Evolutionary conservation across 2,329 filamentous ascomycete genomes (phyloP).

Genomic region (Lasiodiplodia sp.): DNA sequence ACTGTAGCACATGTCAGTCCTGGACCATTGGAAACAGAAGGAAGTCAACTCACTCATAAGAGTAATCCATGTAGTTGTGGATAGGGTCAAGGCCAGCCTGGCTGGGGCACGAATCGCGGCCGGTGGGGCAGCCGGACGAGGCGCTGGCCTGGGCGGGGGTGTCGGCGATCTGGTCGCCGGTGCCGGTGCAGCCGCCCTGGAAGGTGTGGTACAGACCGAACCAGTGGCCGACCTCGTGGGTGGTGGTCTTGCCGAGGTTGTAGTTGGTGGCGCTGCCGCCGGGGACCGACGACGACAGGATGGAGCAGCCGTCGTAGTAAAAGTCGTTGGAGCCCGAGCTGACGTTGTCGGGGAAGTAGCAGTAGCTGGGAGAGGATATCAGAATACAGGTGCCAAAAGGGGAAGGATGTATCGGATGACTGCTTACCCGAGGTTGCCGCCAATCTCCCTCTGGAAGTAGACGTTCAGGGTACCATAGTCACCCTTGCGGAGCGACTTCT

Average conservation of each 20-base stretch:
- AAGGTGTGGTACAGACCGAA: constrained; percentile 43
- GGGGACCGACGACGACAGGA: constrained; percentile 36
- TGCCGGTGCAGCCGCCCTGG: constrained; percentile 38
- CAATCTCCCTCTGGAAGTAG: constrained; percentile 37
- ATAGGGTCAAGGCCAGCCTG: constrained; percentile 41
- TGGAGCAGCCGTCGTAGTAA: constrained; percentile 37
- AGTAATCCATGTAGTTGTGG: constrained; percentile 47
- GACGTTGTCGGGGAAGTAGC: constrained; percentile 30
- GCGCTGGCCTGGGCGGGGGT: constrained; percentile 39
- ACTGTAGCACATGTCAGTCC: constrained; percentile 31
- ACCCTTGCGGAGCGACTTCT: constrained; percentile 35
- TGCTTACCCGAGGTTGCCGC: constrained; percentile 56
- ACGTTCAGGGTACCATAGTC: constrained; percentile 40
- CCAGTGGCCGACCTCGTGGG: constrained; percentile 46
- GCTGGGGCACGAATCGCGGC: constrained; percentile 40
- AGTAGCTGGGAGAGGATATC: constrained; percentile 6
- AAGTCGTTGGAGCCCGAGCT: constrained; percentile 32
- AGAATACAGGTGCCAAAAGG: too few species aligned
- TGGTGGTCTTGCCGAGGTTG: constrained; percentile 39
- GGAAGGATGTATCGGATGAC: constrained; percentile 49
- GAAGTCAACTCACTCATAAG: constrained; percentile 30
- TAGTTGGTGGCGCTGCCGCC: constrained; percentile 34
- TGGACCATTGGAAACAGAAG: background rate
- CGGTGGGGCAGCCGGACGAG: constrained; percentile 38
- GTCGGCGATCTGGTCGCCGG: constrained; percentile 40